Evolutionary conservation across 2,329 filamentous ascomycete species (phyloP).

Genomic region (Diaporthe aspalathi): DNA sequence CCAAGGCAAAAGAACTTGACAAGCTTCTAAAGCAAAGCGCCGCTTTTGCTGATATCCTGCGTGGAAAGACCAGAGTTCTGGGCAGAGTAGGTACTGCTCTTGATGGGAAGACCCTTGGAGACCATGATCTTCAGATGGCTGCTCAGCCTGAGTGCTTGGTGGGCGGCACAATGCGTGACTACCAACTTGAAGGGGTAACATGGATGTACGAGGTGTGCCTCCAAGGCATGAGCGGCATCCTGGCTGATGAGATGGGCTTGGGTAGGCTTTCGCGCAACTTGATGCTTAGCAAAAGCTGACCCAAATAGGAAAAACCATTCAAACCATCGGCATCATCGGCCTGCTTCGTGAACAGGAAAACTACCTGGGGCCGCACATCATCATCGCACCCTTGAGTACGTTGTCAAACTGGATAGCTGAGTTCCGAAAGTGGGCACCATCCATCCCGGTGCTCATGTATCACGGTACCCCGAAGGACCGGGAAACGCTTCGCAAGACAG

Average conservation of each 20-base stretch:
- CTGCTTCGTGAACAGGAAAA: slow-evolving; percentile 87
- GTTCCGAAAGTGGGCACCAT: slow-evolving; percentile 89
- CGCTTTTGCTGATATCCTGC: slow-evolving; percentile 71
- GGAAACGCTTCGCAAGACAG: slow-evolving; percentile 78
- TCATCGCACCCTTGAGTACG: slow-evolving; percentile 90
- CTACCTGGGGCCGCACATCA: slow-evolving; percentile 87
- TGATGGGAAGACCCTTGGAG: slow-evolving; percentile 69
- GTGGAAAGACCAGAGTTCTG: slow-evolving; percentile 71
- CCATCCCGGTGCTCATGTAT: slow-evolving; percentile 89
- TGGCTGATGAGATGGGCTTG: slow-evolving; percentile 95
- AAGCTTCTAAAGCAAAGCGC: slow-evolving; percentile 69
- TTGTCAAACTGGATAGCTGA: slow-evolving; percentile 97
- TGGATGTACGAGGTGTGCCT: slow-evolving; percentile 88
- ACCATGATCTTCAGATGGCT: slow-evolving; percentile 80
- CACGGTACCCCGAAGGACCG: slow-evolving; percentile 86
- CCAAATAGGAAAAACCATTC: slow-evolving; percentile 81
- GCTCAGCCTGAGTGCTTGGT: slow-evolving; percentile 84
- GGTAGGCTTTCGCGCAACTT: slow-evolving; percentile 53
- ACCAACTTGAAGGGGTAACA: slow-evolving; percentile 92
- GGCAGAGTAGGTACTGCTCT: slow-evolving; percentile 71
- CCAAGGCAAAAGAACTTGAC: slow-evolving; percentile 69
- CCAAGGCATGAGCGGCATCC: slow-evolving; percentile 89
- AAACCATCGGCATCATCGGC: slow-evolving; percentile 89
- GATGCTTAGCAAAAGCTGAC: slow-evolving; percentile 32
- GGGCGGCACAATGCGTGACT: slow-evolving; percentile 91